Percentiles rank a stretch among this genome's conserved stretches.
These are phyloP conservation scores for Thalassia testudinum DNA, from an alignment of 116 monocot genomes.

Conservation along the genomic window DNA sequence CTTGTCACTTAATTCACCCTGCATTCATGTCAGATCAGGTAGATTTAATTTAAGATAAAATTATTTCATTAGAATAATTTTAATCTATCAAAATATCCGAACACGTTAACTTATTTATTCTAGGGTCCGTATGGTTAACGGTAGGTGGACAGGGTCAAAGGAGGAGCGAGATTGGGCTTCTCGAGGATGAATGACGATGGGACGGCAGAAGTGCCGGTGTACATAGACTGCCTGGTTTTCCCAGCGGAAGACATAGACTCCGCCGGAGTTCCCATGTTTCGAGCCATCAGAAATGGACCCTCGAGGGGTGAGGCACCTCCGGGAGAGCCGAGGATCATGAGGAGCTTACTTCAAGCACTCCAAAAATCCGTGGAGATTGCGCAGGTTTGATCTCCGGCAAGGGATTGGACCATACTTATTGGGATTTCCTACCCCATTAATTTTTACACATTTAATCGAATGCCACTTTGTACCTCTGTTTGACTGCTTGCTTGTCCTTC, in stretches of 20 bases:
- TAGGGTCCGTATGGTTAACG: too few relatives aligned
- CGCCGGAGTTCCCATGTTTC: conserved; percentile 49
- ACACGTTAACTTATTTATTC: too few relatives aligned
- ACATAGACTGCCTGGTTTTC: conserved; percentile 75
- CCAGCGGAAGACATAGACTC: conserved; percentile 25
- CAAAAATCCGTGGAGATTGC: conserved; percentile 64
- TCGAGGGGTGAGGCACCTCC: conserved; percentile 35
- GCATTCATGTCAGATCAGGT: too few relatives aligned
- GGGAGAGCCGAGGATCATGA: conserved; percentile 82
- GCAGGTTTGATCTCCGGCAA: conserved; percentile 11
- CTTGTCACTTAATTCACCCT: too few relatives aligned
- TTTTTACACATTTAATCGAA: too few relatives aligned
- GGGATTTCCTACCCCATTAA: too few relatives aligned
- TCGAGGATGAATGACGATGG: conserved; percentile 43
- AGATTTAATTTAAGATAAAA: too few relatives aligned
- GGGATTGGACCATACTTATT: too few relatives aligned
- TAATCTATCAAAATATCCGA: too few relatives aligned
- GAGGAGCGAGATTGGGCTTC: conserved; percentile 70
- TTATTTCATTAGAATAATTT: too few relatives aligned
- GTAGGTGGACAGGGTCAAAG: conserved; percentile 77
- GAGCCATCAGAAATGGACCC: conserved; percentile 58
- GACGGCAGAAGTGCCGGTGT: conserved; percentile 34
- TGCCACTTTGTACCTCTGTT: too few relatives aligned
- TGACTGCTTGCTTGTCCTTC: too few relatives aligned
- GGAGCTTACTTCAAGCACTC: conserved; percentile 69